Evolutionary conservation across 2,329 filamentous ascomycete genomes (phyloP).

Genomic region (Fonsecaea monophora): DNA sequence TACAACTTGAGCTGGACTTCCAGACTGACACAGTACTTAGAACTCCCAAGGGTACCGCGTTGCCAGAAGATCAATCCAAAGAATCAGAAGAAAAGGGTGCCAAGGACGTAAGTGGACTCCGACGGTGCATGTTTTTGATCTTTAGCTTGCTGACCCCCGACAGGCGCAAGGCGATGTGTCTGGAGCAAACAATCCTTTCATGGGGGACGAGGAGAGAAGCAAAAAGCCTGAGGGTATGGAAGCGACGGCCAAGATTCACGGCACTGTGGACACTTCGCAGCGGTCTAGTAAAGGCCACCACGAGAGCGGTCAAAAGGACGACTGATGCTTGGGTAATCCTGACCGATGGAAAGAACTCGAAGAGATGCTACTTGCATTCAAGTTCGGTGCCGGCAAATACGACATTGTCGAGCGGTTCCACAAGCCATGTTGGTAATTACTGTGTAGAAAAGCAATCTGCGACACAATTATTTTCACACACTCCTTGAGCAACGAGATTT

Average conservation of each 20-base stretch:
- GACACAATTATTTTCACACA: not conserved
- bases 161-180: slow-evolving; percentile 33
- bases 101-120: slow-evolving; percentile 29
- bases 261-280: slow-evolving; percentile 50
- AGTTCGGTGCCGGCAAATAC: not conserved
- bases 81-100: slow-evolving; percentile 52
- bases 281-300: slow-evolving; percentile 5
- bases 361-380: not conserved
- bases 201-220: slow-evolving; percentile 56
- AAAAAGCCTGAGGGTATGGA: slow-evolving; percentile 64
- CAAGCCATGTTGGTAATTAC: slow-evolving; percentile 8
- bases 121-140: not conserved
- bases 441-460: slow-evolving; percentile 16
- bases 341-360: not conserved
- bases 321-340: not conserved
- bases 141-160: slow-evolving; percentile 15
- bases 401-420: not conserved
- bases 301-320: slow-evolving; percentile 9
- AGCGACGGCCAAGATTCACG: slow-evolving; percentile 62
- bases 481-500: not conserved
- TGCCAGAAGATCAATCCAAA: slow-evolving; percentile 5
- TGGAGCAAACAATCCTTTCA: slow-evolving; percentile 54
- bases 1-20: slow-evolving; percentile 28
- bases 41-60: slow-evolving; percentile 32
- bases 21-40: slow-evolving; percentile 32